These are phyloP conservation scores for Leccinum longicurvipes DNA, from an alignment of 768 basidiomycete species.

Conservation along the genomic window DNA sequence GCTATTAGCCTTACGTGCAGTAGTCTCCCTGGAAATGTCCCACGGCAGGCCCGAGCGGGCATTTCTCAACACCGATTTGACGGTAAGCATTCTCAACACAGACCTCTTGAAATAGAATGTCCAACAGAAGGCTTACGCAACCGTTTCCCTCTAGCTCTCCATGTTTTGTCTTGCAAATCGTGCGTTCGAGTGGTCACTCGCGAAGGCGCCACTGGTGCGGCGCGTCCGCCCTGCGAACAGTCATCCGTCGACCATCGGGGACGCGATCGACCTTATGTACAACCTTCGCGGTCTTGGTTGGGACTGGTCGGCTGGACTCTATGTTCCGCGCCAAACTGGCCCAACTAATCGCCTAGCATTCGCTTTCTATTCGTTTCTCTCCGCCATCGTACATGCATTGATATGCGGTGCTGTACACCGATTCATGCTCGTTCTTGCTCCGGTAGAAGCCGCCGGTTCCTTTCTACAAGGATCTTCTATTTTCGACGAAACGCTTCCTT, in stretches of 20 bases:
- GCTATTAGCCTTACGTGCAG: slow-evolving; percentile 40
- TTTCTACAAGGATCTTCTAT: slow-evolving; percentile 26
- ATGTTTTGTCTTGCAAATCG: slow-evolving; percentile 13
- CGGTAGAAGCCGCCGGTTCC: slow-evolving; percentile 30
- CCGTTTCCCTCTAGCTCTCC: slow-evolving; percentile 1
- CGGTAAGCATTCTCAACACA: slow-evolving; percentile 3
- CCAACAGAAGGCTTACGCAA: not conserved
- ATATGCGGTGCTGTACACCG: slow-evolving; percentile 46
- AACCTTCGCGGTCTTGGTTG: slow-evolving; percentile 60
- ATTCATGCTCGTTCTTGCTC: slow-evolving; percentile 45
- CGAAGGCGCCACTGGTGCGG: slow-evolving; percentile 13
- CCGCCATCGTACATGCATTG: slow-evolving; percentile 35
- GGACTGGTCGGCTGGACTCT: slow-evolving; percentile 46
- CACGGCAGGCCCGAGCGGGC: not conserved
- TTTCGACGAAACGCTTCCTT: slow-evolving; percentile 31
- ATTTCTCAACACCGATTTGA: slow-evolving; percentile 7
- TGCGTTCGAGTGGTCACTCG: slow-evolving; percentile 15
- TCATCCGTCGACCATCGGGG: slow-evolving; percentile 11
- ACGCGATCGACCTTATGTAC: slow-evolving; percentile 48
- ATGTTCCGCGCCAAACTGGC: slow-evolving; percentile 37
- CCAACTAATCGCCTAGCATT: slow-evolving; percentile 40
- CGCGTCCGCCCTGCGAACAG: slow-evolving; percentile 2
- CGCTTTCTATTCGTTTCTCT: slow-evolving; percentile 31
- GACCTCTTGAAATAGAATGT: no score
- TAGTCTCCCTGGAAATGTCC: slow-evolving; percentile 14